Base-by-base conservation (phyloP, 2,329 filamentous ascomycete species). In the Whalleya microplaca region DNA sequence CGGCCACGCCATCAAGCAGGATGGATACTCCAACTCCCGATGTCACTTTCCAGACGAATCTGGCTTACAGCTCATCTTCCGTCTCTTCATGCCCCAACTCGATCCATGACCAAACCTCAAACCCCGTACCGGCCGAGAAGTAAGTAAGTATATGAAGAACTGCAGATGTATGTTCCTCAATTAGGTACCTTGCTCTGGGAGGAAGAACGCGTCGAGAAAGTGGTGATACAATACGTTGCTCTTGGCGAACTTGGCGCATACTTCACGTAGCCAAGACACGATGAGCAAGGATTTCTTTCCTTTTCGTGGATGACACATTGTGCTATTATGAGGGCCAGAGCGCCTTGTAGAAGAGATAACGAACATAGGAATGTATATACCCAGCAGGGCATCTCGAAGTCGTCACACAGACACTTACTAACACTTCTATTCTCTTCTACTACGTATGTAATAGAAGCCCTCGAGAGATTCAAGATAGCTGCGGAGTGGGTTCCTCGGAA, bases 241-340 rank as follows among this genome's bases (percentile, higher is more conserved):
- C 66, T 69, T 69, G 67, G 66, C 67, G 56, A 58, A 56, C 67
- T 67, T 69, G 64, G 65, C 65, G 61, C 61, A 61, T 63, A 64
- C 53, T 55, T 55, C 45, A 49, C 60, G 58, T 63, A 66, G 62
- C 65, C 62, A 66, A 62, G 59, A 61, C 43, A 41, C 53, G 58
- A 59, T 45, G 60, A 48, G 57, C 58, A 54, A 58, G 60, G 60
- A 58, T 63, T 40, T 43, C 46, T 63, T 56, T 56, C 55, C 60
- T 61, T 63, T 56, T 52, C 53, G 37, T 53, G 53, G 32, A 62
- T 59, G 56, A 60, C 50, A 58, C 50, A 60, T 58, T 53, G 55
- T 58, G 48, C 53, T 23, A 63, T 51, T 58, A 37, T 37, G 32
- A 9, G 23, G 23, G 4, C 23, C 23, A 9, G 23, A 37, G 7